These are phyloP conservation scores for Lasiosphaeria miniovina DNA, from an alignment of 495 filamentous ascomycete species.

Conservation along the genomic window DNA sequence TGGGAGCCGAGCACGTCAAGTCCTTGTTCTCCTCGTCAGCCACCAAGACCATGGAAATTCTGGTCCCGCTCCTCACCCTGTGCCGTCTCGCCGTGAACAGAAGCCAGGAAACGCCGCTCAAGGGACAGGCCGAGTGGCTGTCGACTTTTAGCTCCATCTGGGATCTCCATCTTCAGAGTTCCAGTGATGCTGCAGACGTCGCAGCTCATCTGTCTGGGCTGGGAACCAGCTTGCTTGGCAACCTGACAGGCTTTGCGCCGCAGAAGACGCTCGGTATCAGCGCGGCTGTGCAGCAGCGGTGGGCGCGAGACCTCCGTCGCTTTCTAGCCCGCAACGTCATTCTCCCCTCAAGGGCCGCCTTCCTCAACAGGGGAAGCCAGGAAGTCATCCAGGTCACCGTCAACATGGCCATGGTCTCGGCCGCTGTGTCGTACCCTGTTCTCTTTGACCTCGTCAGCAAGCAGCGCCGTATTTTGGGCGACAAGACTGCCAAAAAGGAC, in stretches of 20 bases:
- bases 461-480: slow-evolving; percentile 52
- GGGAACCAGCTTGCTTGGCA: slow-evolving; percentile 32
- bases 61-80: slow-evolving; percentile 35
- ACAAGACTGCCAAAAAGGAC: slow-evolving; percentile 49
- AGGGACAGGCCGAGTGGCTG: slow-evolving; percentile 40
- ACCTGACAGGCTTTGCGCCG: slow-evolving; percentile 28
- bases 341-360: slow-evolving; percentile 59
- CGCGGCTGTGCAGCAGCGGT: slow-evolving; percentile 20
- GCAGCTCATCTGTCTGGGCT: slow-evolving; percentile 35
- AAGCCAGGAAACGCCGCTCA: slow-evolving; percentile 11
- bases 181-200: slow-evolving; percentile 39
- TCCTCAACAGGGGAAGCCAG: slow-evolving; percentile 42
- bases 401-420: slow-evolving; percentile 28
- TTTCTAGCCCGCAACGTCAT: slow-evolving; percentile 69
- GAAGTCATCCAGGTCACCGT: slow-evolving; percentile 35
- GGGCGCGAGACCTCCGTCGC: slow-evolving; percentile 51
- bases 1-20: slow-evolving; percentile 47
- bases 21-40: slow-evolving; percentile 44
- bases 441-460: slow-evolving; percentile 60
- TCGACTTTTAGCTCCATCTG: slow-evolving; percentile 36
- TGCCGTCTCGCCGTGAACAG: slow-evolving; percentile 33
- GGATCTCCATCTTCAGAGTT: slow-evolving; percentile 41
- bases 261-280: slow-evolving; percentile 14
- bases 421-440: slow-evolving; percentile 37
- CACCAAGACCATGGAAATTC: slow-evolving; percentile 36